Percentiles rank a stretch among this genome's conserved stretches.
phyloP scores from a whole-genome alignment of 257 asterid genomes.

The Forsythia viridissima region DNA sequence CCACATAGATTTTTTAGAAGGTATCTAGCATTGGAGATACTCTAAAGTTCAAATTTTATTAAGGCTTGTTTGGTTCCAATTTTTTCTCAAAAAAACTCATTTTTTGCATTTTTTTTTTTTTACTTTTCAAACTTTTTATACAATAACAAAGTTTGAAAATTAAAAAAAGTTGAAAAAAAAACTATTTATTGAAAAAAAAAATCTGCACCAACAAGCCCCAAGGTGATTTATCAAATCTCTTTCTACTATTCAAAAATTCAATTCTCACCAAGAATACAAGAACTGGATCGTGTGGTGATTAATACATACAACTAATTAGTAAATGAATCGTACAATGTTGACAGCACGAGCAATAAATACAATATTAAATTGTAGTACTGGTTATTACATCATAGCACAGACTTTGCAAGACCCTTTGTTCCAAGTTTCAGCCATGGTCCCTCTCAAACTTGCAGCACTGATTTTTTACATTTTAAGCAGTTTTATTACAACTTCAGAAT shows the following conservation, averaged over 20 bases:
- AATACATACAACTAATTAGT: not conserved
- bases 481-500: slow-evolving; percentile 11
- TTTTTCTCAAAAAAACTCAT: too few species aligned
- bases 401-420: slow-evolving; percentile 1
- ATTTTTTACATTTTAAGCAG: slow-evolving; percentile 12
- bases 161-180: too few species aligned
- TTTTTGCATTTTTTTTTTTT: too few species aligned
- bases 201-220: too few species aligned
- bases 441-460: slow-evolving; percentile 9
- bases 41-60: too few species aligned
- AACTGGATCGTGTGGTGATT: not conserved
- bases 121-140: too few species aligned
- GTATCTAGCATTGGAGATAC: too few species aligned
- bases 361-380: not conserved
- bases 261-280: not conserved
- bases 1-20: too few species aligned
- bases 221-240: not conserved
- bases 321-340: not conserved
- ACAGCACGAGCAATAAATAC: slow-evolving; percentile 8
- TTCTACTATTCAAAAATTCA: not conserved
- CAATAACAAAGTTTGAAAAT: too few species aligned
- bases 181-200: too few species aligned
- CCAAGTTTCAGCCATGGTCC: slow-evolving; percentile 34
- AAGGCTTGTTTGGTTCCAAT: too few species aligned
- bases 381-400: not conserved